Evolutionary conservation across 2,329 filamentous ascomycete genomes (phyloP), one percentile per base, ranked within the genome.

Genomic region (Aaosphaeria pasadenensis): DNA sequence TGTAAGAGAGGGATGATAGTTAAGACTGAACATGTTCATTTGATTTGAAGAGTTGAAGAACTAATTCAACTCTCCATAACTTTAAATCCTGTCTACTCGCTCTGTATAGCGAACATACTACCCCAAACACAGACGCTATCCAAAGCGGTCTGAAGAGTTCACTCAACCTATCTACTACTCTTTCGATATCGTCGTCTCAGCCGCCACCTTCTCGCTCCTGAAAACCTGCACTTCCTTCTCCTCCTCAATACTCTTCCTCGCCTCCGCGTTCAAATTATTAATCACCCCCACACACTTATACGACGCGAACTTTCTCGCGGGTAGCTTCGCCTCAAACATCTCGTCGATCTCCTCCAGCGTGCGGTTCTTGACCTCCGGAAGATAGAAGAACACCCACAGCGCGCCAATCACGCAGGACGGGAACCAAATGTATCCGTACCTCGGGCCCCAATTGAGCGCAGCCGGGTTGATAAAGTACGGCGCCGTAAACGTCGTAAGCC

Each of bases 401-500:
- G 56, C 66, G 5, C 51, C 57, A 30, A 71, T 49, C 0, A 63
- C 48, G 46, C 67, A 70, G 1, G 60, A 64, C 13, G 67, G 66
- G n/a, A 63, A 72, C 79, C 79, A 83, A 45, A 83, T 80, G 54
- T 78, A 83, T 2, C 45, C 62, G 43, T 83, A 82, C 49, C 77
- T 77, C 0, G 80, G 80, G 0, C 80, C 80, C 80, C 80, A 84
- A 54, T 78, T 76, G 36, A 84, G 62, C 1, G 75, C 63, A 11
- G 67, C 60, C 0, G 77, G 76, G 52, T 83, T 83, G 63, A 84
- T 83, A 55, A 83, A 83, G 56, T 83, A 82, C 0, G 79, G 80
- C 2, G 79, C 78, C 0, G 80, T 83, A 54, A 82, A 83, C 0
- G 78, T 81, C 0, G 78, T 77, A 5, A 80, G 69, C 80, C 80